Evolutionary conservation across 2,329 filamentous ascomycete genomes (phyloP).

Genomic region (Clarireedia hainanense): DNA sequence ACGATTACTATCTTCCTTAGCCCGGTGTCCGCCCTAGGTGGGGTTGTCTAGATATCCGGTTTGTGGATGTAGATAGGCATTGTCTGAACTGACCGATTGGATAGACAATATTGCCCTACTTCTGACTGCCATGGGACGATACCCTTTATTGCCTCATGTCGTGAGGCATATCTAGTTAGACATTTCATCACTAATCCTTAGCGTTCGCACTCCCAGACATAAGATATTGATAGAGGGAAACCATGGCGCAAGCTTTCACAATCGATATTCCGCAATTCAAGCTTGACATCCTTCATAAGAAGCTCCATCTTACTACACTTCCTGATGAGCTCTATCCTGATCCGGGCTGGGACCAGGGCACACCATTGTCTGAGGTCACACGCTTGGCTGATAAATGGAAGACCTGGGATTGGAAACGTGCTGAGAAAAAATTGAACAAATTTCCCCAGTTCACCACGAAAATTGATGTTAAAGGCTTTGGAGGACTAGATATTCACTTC

Average conservation of each 20-base stretch:
- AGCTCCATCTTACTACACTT: background rate
- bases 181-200: too few relatives aligned
- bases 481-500: slow-evolving; percentile 53
- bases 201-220: background rate
- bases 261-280: background rate
- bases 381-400: background rate
- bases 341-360: background rate
- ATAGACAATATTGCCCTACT: too few relatives aligned
- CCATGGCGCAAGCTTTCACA: background rate
- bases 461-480: slow-evolving; percentile 50
- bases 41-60: too few relatives aligned
- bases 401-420: background rate
- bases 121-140: too few relatives aligned
- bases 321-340: background rate
- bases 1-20: too few relatives aligned
- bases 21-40: too few relatives aligned
- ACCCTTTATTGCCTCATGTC: too few relatives aligned
- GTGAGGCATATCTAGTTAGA: too few relatives aligned
- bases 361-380: background rate
- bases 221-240: background rate
- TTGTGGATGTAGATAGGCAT: too few relatives aligned
- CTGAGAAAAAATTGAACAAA: slow-evolving; percentile 17
- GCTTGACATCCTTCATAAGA: background rate
- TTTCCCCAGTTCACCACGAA: slow-evolving; percentile 26
- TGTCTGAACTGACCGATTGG: too few relatives aligned